Percentiles rank a stretch among this genome's conserved stretches.
Evolutionary conservation across 2,329 filamentous ascomycete genomes (phyloP).

Genomic region (Aspergillus amoenus): DNA sequence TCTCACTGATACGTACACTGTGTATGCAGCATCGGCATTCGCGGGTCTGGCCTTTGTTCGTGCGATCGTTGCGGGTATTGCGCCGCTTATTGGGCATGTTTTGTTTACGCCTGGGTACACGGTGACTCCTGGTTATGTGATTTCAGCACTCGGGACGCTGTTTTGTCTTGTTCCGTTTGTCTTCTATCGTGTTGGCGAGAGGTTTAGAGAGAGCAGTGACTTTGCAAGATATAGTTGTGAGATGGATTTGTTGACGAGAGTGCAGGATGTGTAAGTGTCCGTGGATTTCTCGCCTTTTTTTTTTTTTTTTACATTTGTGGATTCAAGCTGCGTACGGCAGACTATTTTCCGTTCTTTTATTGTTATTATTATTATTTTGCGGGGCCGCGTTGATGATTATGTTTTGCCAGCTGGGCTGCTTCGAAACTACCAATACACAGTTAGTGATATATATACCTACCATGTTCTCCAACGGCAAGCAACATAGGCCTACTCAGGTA

Average conservation of each 20-base stretch:
- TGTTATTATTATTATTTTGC: no score
- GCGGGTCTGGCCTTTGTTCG: conserved; percentile 13
- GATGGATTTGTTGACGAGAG: neutral
- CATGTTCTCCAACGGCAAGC: no score
- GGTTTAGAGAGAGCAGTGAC: conserved; percentile 13
- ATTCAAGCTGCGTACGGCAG: no score
- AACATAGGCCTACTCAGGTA: no score
- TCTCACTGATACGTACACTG: conserved; percentile 19
- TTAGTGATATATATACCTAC: no score
- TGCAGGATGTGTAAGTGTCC: no score
- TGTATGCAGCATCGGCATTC: conserved; percentile 17
- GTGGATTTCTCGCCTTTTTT: no score
- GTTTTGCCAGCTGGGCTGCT: no score
- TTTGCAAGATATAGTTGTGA: conserved; percentile 32
- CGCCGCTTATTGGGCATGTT: conserved; percentile 10
- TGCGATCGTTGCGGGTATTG: conserved; percentile 10
- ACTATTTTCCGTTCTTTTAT: no score
- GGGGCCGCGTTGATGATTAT: no score
- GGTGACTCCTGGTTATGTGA: conserved; percentile 9
- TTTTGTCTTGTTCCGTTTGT: conserved; percentile 16
- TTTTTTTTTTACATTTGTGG: no score
- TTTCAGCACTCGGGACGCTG: conserved; percentile 16
- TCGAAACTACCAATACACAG: no score
- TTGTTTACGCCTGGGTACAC: conserved; percentile 11
- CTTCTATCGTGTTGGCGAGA: conserved; percentile 14